Conservation (phyloP, 345 rosid species). For the Murraya paniculata region DNA sequence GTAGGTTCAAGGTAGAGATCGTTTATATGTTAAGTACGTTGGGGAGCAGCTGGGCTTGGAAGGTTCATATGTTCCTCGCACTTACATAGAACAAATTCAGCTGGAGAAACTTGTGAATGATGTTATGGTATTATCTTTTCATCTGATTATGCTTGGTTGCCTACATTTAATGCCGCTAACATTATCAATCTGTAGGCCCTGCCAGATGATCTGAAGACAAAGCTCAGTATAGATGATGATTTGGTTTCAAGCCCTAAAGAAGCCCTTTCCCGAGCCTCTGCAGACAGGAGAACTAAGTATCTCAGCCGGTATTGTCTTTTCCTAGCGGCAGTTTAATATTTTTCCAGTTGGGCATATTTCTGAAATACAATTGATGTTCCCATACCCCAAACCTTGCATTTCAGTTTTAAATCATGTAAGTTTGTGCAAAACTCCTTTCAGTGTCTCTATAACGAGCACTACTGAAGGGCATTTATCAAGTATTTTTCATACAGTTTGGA, state of each 20-base stretch:
- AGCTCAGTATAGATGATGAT: conserved; percentile 94
- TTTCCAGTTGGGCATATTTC: not conserved
- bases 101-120: conserved; percentile 96
- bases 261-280: conserved; percentile 96
- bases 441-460: not conserved
- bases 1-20: conserved; percentile 98
- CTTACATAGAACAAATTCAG: conserved; percentile 97
- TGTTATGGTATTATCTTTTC: conserved; percentile 70
- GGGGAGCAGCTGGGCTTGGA: conserved; percentile 87
- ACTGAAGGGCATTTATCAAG: not conserved
- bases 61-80: conserved; percentile 83
- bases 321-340: not conserved
- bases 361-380: not conserved
- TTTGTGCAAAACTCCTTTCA: not conserved
- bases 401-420: not conserved
- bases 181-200: conserved; percentile 62
- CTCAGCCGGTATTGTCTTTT: conserved; percentile 74
- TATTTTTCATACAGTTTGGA: not conserved
- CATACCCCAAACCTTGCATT: not conserved
- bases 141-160: not conserved
- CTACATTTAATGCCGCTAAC: conserved; percentile 22
- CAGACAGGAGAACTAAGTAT: conserved; percentile 84
- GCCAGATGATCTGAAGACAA: conserved; percentile 91
- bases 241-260: conserved; percentile 87
- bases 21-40: conserved; percentile 57